These are phyloP conservation scores for Xeromyces bisporus DNA, from an alignment of 495 filamentous ascomycete genomes.

Conservation along the genomic window DNA sequence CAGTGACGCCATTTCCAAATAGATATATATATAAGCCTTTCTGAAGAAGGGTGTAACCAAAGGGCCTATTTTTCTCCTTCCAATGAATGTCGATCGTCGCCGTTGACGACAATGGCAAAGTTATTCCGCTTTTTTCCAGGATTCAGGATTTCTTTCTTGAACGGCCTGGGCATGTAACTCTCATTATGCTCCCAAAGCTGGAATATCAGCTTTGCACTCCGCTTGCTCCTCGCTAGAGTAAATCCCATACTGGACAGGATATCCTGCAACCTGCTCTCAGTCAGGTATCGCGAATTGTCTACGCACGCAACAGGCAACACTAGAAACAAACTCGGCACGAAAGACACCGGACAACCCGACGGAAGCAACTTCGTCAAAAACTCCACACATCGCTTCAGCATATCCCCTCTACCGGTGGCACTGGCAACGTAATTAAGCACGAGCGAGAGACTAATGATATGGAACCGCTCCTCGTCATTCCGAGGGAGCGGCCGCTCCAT, in stretches of 20 bases:
- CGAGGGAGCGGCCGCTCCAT: slow-evolving; percentile 69
- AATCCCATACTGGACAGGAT: slow-evolving; percentile 75
- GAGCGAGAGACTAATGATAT: slow-evolving; percentile 83
- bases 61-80: too few relatives aligned
- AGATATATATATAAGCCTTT: too few relatives aligned
- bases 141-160: slow-evolving; percentile 57
- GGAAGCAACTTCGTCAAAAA: slow-evolving; percentile 47
- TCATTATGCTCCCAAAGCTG: slow-evolving; percentile 55
- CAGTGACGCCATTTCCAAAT: slow-evolving; percentile 33
- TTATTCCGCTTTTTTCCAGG: slow-evolving; percentile 67
- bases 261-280: slow-evolving; percentile 46
- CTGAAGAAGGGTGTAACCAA: too few relatives aligned
- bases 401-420: slow-evolving; percentile 57
- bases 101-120: slow-evolving; percentile 56
- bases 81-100: slow-evolving; percentile 4
- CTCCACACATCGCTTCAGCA: slow-evolving; percentile 52
- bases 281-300: slow-evolving; percentile 79
- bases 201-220: slow-evolving; percentile 71
- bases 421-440: slow-evolving; percentile 90
- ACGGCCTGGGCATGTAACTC: slow-evolving; percentile 16
- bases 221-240: slow-evolving; percentile 42
- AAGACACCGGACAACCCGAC: slow-evolving; percentile 9
- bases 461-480: slow-evolving; percentile 46
- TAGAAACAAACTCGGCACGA: slow-evolving; percentile 68
- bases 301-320: slow-evolving; percentile 83